phyloP scores from a whole-genome alignment of 2,329 filamentous ascomycete genomes.

The Alternaria panax region DNA sequence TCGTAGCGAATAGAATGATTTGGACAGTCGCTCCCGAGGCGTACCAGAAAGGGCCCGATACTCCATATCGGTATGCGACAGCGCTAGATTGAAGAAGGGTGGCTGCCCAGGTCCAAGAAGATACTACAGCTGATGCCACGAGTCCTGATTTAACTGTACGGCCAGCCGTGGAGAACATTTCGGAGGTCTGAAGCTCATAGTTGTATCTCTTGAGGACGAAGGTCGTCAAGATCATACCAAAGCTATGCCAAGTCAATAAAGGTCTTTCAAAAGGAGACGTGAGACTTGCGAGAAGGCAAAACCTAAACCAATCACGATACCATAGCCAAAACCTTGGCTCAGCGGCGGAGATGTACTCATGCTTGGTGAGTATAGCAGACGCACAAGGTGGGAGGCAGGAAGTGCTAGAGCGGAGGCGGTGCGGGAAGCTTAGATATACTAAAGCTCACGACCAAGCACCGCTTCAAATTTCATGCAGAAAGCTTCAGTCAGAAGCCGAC shows the following conservation, averaged over 20 bases:
- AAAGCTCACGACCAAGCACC: background rate
- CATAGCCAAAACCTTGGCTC: constrained; percentile 74
- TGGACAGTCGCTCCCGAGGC: constrained; percentile 61
- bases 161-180: constrained; percentile 91
- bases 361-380: background rate
- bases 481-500: background rate
- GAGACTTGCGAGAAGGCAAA: constrained; percentile 69
- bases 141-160: constrained; percentile 88
- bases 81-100: constrained; percentile 79
- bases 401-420: background rate
- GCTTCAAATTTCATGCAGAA: background rate
- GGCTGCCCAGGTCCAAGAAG: constrained; percentile 92
- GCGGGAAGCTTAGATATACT: background rate
- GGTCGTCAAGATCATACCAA: constrained; percentile 78
- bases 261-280: background rate
- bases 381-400: background rate
- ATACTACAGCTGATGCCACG: constrained; percentile 88
- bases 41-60: constrained; percentile 71
- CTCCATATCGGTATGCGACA: constrained; percentile 82
- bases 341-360: constrained; percentile 44
- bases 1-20: constrained; percentile 86
- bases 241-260: constrained; percentile 35
- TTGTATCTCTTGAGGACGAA: constrained; percentile 73
- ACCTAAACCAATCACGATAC: constrained; percentile 76
- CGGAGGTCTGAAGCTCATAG: constrained; percentile 84